phyloP scores from a whole-genome alignment of 768 basidiomycete genomes.

The Boletus rex-veris region DNA sequence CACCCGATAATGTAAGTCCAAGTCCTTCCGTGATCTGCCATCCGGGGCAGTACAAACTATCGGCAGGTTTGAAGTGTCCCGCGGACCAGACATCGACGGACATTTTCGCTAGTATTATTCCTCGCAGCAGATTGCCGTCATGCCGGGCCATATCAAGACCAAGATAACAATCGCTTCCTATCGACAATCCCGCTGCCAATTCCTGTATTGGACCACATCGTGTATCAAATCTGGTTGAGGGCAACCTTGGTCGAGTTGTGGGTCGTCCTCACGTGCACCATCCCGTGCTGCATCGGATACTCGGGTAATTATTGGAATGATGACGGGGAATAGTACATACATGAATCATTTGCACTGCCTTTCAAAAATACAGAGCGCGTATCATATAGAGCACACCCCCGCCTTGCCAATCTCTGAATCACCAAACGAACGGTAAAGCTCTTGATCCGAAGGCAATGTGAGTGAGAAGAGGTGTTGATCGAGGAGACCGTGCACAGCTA shows the following conservation, averaged over 20 bases:
- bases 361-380: not conserved
- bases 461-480: not conserved
- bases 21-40: too few species aligned
- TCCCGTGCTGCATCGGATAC: not conserved
- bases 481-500: not conserved
- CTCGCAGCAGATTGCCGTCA: not conserved
- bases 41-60: too few species aligned
- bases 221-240: too few species aligned
- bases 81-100: too few species aligned
- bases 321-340: not conserved
- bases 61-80: too few species aligned
- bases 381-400: not conserved
- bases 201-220: not conserved
- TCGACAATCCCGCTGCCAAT: not conserved
- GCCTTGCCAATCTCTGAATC: not conserved
- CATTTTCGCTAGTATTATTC: too few species aligned
- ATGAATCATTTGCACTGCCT: not conserved
- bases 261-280: not conserved
- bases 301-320: too few species aligned
- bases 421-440: not conserved
- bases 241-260: not conserved
- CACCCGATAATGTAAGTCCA: too few species aligned
- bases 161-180: not conserved
- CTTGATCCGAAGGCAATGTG: not conserved
- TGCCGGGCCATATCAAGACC: not conserved